Evolutionary conservation across 2,329 filamentous ascomycete species (phyloP), one percentile per base, ranked within the genome.

Genomic region (Rhynchosporium agropyri): DNA sequence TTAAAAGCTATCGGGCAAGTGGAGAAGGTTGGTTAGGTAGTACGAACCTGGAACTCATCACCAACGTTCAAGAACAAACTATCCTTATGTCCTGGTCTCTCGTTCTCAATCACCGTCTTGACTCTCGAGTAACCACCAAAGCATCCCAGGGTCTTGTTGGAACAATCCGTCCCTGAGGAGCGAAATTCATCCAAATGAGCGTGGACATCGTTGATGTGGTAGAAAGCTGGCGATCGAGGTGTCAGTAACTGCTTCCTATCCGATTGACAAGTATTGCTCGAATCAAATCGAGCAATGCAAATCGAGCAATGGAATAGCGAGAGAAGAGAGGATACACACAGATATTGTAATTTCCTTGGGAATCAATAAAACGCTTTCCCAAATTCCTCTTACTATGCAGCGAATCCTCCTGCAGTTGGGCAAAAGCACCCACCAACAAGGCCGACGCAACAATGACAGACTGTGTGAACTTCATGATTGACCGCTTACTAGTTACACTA

Each of bases 161-260:
- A 82, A 76, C 86, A 89, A 75, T 88, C 85, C 10, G 84, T 83
- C 60, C 86, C 86, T 0, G 83, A 84, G 13, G 81, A 80, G 33
- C 81, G 78, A 74, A 84, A 89, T 73, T 89, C 76, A 71, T 89
- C 86, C 20, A 89, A 77, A 71, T 89, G 87, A 13, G 87, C 82
- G 72, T 89, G 87, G 13, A 89, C 84, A 71, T 89, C 86, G 71
- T 89, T 89, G 78, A 89, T 80, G 73, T 89, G 87, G 76, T 88
- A 88, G 76, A 89, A 88, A 6, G 85, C 78, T 79, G n/a, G 12
- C 33, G 38, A 53, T 60, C 12, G 46, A 58, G 9, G 33, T 4
- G 20, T 40, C 42, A 56, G 53, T 45, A 31, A 26, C 15, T 33
- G 13, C 4, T 42, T n/a, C 15, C n/a, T 46, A 26, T 2, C 28